Conservation (phyloP, 805 yeast genomes). For the Debaryomyces castellii region DNA sequence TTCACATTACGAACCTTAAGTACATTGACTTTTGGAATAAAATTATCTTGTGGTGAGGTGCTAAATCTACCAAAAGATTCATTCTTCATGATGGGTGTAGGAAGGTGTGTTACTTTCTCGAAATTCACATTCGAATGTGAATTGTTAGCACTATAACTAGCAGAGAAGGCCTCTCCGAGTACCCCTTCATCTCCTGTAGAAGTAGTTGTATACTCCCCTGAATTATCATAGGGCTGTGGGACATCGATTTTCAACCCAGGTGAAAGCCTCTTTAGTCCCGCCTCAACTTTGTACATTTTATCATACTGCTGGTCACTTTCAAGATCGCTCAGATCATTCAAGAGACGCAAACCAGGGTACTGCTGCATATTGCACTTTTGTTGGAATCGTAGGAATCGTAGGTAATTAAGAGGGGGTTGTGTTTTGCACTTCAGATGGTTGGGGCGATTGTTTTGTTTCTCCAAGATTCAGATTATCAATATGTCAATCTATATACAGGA, state of each 20-base stretch:
- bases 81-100: constrained; percentile 40
- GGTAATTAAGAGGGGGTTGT: background rate
- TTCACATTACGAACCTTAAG: constrained; percentile 1
- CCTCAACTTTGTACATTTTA: background rate
- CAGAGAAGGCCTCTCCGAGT: background rate
- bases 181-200: too few species aligned
- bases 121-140: constrained; percentile 10
- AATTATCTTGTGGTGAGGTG: background rate
- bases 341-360: background rate
- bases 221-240: background rate
- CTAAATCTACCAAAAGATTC: constrained; percentile 16
- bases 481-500: background rate
- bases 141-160: background rate
- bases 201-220: background rate
- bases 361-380: background rate
- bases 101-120: constrained; percentile 41
- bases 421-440: background rate
- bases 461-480: background rate
- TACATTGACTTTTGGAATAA: constrained; percentile 1
- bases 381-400: background rate
- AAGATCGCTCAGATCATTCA: background rate
- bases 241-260: constrained; percentile 1
- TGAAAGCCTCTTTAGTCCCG: background rate
- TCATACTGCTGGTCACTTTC: background rate
- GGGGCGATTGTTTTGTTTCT: background rate